phyloP scores from a whole-genome alignment of 2,329 filamentous ascomycete species.

The Chalaropsis thielavioides region DNA sequence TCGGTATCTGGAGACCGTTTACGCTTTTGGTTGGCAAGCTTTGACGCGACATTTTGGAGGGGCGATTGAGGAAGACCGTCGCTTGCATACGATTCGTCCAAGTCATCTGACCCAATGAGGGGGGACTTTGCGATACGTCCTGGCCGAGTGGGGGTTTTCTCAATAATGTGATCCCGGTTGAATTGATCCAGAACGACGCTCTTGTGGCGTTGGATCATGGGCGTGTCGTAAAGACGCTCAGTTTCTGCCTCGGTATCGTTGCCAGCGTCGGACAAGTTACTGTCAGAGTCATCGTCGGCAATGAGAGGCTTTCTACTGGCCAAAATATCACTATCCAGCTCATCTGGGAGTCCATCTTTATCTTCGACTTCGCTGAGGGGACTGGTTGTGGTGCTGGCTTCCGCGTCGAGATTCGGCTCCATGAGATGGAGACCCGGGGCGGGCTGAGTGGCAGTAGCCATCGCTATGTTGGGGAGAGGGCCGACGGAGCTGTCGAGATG shows the following conservation, averaged over 20 bases:
- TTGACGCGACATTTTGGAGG: conserved; percentile 15
- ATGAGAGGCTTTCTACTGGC: conserved; percentile 24
- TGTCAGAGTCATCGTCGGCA: conserved; percentile 29
- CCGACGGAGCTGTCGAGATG: conserved; percentile 17
- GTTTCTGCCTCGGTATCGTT: conserved; percentile 81
- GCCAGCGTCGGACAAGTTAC: conserved; percentile 41
- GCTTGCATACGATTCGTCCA: conserved; percentile 16
- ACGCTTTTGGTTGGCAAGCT: conserved; percentile 31
- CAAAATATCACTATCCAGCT: conserved; percentile 43
- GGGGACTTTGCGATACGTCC: conserved; percentile 7
- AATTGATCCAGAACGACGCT: conserved; percentile 46
- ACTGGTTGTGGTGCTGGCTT: conserved; percentile 66
- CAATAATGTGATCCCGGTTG: conserved; percentile 36
- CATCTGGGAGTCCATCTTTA: conserved; percentile 55
- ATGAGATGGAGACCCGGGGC: conserved; percentile 35
- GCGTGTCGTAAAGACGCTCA: conserved; percentile 82
- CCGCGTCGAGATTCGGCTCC: conserved; percentile 34
- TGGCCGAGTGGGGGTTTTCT: conserved; percentile 50
- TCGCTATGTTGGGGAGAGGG: conserved; percentile 23
- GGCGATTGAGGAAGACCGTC: conserved; percentile 12
- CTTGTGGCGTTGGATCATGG: conserved; percentile 48
- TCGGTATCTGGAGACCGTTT: conserved; percentile 36
- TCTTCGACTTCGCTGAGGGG: conserved; percentile 88
- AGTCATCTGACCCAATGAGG: not conserved
- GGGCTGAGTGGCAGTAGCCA: conserved; percentile 40